Percentiles rank a stretch among this genome's conserved stretches.
phyloP scores from a whole-genome alignment of 2,329 filamentous ascomycete species.

The Aspergillus tanneri region DNA sequence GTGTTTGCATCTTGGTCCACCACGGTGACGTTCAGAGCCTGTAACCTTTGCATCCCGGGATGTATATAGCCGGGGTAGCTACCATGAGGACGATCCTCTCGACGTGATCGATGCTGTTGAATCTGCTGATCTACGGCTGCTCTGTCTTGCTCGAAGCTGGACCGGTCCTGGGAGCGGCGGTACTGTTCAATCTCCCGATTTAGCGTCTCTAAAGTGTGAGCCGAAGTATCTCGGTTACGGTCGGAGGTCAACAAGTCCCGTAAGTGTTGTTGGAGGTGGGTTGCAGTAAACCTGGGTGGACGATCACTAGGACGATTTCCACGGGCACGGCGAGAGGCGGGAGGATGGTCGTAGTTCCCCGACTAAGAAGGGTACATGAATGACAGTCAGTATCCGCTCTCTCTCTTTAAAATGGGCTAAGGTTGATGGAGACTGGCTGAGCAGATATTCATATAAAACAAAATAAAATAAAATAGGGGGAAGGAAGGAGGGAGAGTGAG shows the following conservation, averaged over 20 bases:
- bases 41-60: conserved; percentile 15
- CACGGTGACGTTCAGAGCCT: conserved; percentile 12
- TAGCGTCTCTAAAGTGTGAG: conserved; percentile 39
- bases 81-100: conserved; percentile 17
- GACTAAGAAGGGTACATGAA: conserved; percentile 34
- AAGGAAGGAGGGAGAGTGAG: background rate
- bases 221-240: conserved; percentile 30
- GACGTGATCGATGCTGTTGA: conserved; percentile 20
- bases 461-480: background rate
- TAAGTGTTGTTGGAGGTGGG: conserved; percentile 38
- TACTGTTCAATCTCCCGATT: conserved; percentile 41
- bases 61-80: conserved; percentile 14
- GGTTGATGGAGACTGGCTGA: background rate
- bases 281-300: conserved; percentile 22
- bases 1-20: conserved; percentile 22
- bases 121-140: conserved; percentile 28
- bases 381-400: conserved; percentile 22
- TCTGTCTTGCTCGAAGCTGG: conserved; percentile 27
- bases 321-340: conserved; percentile 35
- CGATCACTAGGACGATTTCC: conserved; percentile 25
- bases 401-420: background rate
- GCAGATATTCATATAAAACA: too few species aligned
- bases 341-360: conserved; percentile 45
- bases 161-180: conserved; percentile 25
- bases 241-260: conserved; percentile 41